Base-by-base conservation (phyloP, 2,329 filamentous ascomycete genomes). In the Sclerotinia sclerotiorum region DNA sequence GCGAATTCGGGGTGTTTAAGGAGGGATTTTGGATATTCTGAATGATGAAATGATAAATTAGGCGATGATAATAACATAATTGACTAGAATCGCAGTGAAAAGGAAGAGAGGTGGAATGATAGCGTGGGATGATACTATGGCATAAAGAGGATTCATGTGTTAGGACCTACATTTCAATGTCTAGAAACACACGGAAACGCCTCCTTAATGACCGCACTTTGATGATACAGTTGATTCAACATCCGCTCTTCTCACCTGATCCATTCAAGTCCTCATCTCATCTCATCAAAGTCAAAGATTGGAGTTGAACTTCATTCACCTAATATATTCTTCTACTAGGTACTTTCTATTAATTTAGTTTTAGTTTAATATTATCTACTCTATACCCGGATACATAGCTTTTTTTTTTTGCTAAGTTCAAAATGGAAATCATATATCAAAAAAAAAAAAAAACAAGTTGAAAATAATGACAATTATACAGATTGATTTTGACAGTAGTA, bases 171-270 rank as follows among this genome's bases (percentile, higher is more conserved):
- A n/a, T n/a, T n/a, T n/a, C n/a, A n/a, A n/a, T n/a, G n/a, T n/a
- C n/a, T 4, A 5, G 17, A 32, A 24, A 11, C 13, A 42, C 39
- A 11, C 2, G 3, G 4, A 32, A 6, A 54, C 13, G 13, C 49
- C 7, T 8, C 5, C 2, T 3, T 29, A 3, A 1, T 8, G 1
- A 8, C 4, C 29, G 17, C 1, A n/a, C n/a, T n/a, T n/a, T 1
- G 10, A 0, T 24, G 3, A 6, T 15, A 1, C 5, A 2, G 1
- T 15, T 15, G 2, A 24, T 15, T 51, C 0, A 7, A 52, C 8
- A 17, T 29, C 6, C 3, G 29, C 51, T n/a, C n/a, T n/a, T n/a
- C n/a, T n/a, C n/a, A n/a, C n/a, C n/a, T n/a, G n/a, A n/a, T n/a
- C n/a, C n/a, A n/a, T n/a, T n/a, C n/a, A n/a, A n/a, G n/a, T n/a